phyloP scores from a whole-genome alignment of 345 rosid genomes.

The Aegle marmelos region DNA sequence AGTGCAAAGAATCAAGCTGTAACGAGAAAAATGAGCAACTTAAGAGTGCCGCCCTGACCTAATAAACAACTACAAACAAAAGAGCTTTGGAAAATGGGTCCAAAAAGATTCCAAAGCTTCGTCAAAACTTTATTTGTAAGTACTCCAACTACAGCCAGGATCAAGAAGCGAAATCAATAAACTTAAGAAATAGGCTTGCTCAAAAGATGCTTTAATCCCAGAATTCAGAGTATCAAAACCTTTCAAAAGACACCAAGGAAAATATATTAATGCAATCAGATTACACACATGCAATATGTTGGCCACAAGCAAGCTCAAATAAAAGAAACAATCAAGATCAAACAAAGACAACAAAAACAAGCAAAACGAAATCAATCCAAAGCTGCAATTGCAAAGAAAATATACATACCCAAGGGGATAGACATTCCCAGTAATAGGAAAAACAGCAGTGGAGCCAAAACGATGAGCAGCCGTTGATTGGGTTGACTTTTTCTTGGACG shows the following conservation, averaged over 20 bases:
- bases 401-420: constrained; percentile 79
- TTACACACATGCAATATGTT: background rate
- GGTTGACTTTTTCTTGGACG: constrained; percentile 23
- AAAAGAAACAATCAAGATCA: background rate
- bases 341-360: background rate
- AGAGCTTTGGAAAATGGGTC: background rate
- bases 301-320: background rate
- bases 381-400: background rate
- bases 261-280: background rate
- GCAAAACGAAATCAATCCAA: background rate
- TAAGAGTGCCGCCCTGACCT: background rate
- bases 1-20: background rate
- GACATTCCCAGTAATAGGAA: constrained; percentile 72
- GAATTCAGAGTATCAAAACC: background rate
- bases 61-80: background rate
- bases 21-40: background rate
- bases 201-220: background rate
- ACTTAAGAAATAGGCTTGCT: too few species aligned
- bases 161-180: background rate
- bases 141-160: background rate
- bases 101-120: background rate
- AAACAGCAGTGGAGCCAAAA: constrained; percentile 51
- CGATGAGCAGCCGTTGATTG: background rate
- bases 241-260: background rate
- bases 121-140: background rate